Base-by-base conservation (phyloP, 257 asterid genomes). In the Agastache rugosa region DNA sequence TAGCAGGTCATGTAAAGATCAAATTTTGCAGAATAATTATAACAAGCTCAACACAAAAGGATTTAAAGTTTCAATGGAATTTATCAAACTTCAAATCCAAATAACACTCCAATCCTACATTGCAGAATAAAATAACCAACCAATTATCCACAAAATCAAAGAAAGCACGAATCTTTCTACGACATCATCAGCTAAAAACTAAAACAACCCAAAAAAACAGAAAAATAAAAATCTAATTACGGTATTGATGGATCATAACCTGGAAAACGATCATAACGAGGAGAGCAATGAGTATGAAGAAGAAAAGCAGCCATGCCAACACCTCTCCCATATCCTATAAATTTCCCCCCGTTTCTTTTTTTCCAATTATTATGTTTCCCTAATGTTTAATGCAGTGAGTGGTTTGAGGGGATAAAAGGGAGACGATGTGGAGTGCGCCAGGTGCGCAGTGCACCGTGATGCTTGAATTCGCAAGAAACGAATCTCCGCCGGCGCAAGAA, bases 251-350 rank as follows among this genome's bases (percentile, higher is more conserved):
- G 67, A 62, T 53, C 50, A 64, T 75, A 56, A 93, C 98, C 98
- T 93, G 97, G 83, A 75, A 91, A 82, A 93, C 86, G 42, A 93
- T 68, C 84, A 88, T 80, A 80, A 87, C 81, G 55, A 91, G 87
- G 60, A 93, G 90, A 45, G 83, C 81, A 51, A 93, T 73, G 64
- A 85, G 90, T 8, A 85, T 72, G 86, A 93, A 86, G 90, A 93
- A 91, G 91, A 91, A 91, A 54, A 88, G 85, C 51, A 93, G 80
- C 98, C 97, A 93, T 19, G 88, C 85, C 83, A 87, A 87, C 35
- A 85, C 79, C 62, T 86, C 94, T 55, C 85, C 90, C 97, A 91
- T 92, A 59, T 63, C 85, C 66, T 71, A 67, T 44, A 48, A 17
- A 5, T 58, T 44, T 19, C 34, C 29, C 15, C 11, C 5, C n/a